Conservation (phyloP, 2,329 filamentous ascomycete genomes). For the Ascochyta viciae-villosae region DNA sequence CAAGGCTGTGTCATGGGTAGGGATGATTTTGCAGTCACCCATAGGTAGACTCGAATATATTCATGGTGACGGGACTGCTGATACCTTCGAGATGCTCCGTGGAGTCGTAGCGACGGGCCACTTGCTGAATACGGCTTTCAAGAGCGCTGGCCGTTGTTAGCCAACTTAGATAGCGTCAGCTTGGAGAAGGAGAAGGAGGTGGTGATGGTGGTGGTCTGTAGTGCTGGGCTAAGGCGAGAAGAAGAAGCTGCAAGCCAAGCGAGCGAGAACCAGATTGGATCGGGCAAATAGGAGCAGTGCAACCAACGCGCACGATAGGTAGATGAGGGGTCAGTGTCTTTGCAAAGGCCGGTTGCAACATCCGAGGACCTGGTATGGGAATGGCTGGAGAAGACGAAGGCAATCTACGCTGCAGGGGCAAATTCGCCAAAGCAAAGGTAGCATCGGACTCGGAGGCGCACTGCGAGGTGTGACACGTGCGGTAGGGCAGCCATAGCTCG, state of each 20-base stretch:
- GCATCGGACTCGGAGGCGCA: background rate
- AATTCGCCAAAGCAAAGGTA: background rate
- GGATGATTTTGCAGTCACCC: too few species aligned
- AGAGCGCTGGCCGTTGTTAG: background rate
- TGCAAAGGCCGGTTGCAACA: slow-evolving; percentile 2
- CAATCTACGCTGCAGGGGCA: slow-evolving; percentile 7
- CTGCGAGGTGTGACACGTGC: slow-evolving; percentile 4
- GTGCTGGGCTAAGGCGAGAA: background rate
- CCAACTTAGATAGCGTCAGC: background rate
- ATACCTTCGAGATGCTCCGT: too few species aligned
- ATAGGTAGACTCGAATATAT: too few species aligned
- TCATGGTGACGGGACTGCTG: too few species aligned
- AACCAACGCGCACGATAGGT: background rate
- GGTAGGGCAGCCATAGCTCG: background rate
- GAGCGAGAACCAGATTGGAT: slow-evolving; percentile 8
- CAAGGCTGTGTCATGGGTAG: too few species aligned
- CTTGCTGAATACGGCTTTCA: background rate
- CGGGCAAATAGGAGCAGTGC: slow-evolving; percentile 7
- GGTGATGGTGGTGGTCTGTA: too few species aligned
- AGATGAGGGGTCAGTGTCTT: slow-evolving; percentile 18
- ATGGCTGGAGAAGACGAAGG: background rate
- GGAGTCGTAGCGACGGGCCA: background rate
- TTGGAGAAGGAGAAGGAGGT: background rate
- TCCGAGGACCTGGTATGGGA: slow-evolving; percentile 24
- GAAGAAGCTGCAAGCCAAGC: background rate